Evolutionary conservation across 495 filamentous ascomycete species (phyloP), one percentile per base, ranked within the genome.

Genomic region (Penicillium pancosmium): DNA sequence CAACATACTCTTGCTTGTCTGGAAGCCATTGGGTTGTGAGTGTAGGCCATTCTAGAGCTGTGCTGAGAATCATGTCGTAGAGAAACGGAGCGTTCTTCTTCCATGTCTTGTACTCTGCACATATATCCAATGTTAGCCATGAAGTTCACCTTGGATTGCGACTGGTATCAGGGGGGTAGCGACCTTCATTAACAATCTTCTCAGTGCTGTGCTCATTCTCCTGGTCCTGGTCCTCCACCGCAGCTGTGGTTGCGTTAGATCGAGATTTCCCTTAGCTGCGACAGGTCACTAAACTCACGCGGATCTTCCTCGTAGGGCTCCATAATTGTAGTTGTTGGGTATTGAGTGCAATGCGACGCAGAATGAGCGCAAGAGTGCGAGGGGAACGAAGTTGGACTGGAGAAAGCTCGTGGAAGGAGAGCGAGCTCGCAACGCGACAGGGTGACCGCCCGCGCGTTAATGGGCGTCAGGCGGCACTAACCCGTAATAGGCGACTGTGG

Each of bases 21-120:
- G 95, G 95, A 56, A 99, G 86, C 95, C 95, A 99, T 80, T 99
- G 93, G 9, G 91, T 92, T 13, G 94, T 97, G 52, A 99, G 81
- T 9, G 95, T 98, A 18, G 95, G 95, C 95, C 95, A 99, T 76
- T 97, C 93, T 46, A 99, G 79, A 35, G 95, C 95, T 48, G 89
- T 93, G 66, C 94, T 93, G 33, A 96, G 76, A 56, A 98, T 93
- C 82, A 97, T 87, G 67, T 97, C 95, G 73, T 99, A 99, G 63
- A 99, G 89, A 73, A 97, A 97, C 3, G 93, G 92, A 61, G 91
- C 89, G 75, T 98, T 98, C 84, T 99, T 99, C 82, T 99, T 99
- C 95, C 95, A 99, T 62, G 91, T 96, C 72, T 99, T 99, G 83
- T 99, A 99, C 76, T 98, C 95, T 93, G 69, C 12, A n/a, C n/a